These are phyloP conservation scores for Blastosporella zonata DNA, from an alignment of 1,284 basidiomycete genomes.

Conservation along the genomic window DNA sequence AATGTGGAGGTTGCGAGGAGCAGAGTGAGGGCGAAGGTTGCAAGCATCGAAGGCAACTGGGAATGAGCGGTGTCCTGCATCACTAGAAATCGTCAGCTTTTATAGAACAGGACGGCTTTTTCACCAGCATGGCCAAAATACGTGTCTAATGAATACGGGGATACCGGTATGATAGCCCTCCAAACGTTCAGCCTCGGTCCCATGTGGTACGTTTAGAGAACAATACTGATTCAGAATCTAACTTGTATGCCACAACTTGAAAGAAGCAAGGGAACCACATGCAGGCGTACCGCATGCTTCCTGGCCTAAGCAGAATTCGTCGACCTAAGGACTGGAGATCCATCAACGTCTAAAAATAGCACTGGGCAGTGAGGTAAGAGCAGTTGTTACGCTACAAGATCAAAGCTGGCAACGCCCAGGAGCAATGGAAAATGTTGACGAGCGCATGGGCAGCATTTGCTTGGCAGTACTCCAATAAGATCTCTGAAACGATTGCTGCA, in stretches of 20 bases:
- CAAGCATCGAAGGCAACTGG: slow-evolving; percentile 24
- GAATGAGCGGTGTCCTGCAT: slow-evolving; percentile 7
- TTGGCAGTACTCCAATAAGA: neutral
- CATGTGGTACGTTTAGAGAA: slow-evolving; percentile 17
- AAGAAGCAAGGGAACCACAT: slow-evolving; percentile 13
- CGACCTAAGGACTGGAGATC: neutral
- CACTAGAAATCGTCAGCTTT: neutral
- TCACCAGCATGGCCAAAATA: neutral
- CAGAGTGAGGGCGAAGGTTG: slow-evolving; percentile 23
- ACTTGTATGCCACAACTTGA: slow-evolving; percentile 12
- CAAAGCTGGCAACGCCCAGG: too few relatives aligned
- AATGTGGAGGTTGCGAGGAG: slow-evolving; percentile 25
- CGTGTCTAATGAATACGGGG: slow-evolving; percentile 1
- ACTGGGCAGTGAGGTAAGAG: neutral
- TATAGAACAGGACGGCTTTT: slow-evolving; percentile 4
- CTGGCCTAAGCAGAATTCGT: neutral
- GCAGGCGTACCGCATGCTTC: slow-evolving; percentile 10
- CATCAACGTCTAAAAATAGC: neutral
- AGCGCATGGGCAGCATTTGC: neutral
- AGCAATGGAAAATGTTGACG: too few relatives aligned
- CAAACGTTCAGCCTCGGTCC: neutral
- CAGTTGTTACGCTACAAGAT: too few relatives aligned
- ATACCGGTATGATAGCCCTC: neutral
- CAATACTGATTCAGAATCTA: slow-evolving; percentile 16
- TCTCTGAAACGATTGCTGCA: neutral